These are phyloP conservation scores for Naganishia sp. DNA, from an alignment of 1,284 basidiomycete genomes.

Conservation along the genomic window DNA sequence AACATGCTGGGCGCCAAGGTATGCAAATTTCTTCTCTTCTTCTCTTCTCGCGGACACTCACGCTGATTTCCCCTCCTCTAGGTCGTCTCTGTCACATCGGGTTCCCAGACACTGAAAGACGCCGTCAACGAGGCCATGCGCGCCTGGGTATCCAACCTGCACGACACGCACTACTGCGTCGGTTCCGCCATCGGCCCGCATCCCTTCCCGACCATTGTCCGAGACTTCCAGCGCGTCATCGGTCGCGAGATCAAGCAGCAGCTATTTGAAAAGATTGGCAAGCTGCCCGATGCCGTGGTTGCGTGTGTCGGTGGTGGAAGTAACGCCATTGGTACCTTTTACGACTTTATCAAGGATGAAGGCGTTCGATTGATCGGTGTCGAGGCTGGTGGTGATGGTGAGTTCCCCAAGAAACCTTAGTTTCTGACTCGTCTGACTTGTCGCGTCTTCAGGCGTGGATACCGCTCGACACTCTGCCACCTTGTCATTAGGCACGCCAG, in stretches of 20 bases:
- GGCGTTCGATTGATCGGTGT: conserved; percentile 82
- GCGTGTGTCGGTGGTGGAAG: conserved; percentile 97
- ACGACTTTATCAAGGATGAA: conserved; percentile 87
- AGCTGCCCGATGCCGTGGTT: conserved; percentile 89
- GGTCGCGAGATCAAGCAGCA: conserved; percentile 93
- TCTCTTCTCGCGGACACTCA: conserved; percentile 14
- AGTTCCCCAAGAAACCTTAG: conserved; percentile 30
- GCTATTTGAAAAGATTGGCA: conserved; percentile 70
- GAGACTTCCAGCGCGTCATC: conserved; percentile 96
- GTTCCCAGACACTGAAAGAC: conserved; percentile 94
- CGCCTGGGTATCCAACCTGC: conserved; percentile 96
- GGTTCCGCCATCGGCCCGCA: conserved; percentile 97
- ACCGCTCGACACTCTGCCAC: conserved; percentile 89
- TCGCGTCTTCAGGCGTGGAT: conserved; percentile 63
- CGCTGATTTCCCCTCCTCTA: conserved; percentile 42
- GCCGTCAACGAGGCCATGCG: conserved; percentile 96
- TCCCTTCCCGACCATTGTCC: conserved; percentile 97
- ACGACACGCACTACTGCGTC: conserved; percentile 92
- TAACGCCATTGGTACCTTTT: conserved; percentile 96
- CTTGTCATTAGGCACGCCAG: conserved; percentile 81
- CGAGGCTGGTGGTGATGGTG: conserved; percentile 94
- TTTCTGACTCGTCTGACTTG: background rate
- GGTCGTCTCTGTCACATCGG: conserved; percentile 92
- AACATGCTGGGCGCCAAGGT: conserved; percentile 94
- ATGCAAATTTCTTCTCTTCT: conserved; percentile 11